Percentiles rank a stretch among this genome's conserved stretches.
Evolutionary conservation across 129 eudicot species (phyloP).

Genomic region (Helichrysum umbraculigerum): DNA sequence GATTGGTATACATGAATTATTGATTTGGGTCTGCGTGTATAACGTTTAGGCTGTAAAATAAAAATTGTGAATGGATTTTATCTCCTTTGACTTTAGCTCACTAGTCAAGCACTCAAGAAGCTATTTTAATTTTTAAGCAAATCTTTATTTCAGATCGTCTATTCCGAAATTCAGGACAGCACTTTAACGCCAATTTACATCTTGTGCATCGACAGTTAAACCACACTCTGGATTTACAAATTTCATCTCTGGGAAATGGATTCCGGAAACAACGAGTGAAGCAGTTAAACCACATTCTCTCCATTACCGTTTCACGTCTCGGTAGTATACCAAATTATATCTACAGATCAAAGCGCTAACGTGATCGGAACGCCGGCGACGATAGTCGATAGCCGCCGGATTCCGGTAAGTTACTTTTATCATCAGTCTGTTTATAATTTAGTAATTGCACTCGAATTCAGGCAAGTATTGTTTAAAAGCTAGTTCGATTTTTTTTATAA

Average conservation of each 20-base stretch:
- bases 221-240: neutral
- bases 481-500: neutral
- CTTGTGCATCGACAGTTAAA: neutral
- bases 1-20: no score
- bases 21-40: no score
- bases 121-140: no score
- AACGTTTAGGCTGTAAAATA: no score
- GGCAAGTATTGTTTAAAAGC: neutral
- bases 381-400: conserved; percentile 14
- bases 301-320: conserved; percentile 15
- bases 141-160: neutral
- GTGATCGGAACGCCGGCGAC: conserved; percentile 23
- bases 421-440: neutral
- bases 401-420: conserved; percentile 14
- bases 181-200: neutral
- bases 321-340: neutral
- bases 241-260: neutral
- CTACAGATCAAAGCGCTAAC: conserved; percentile 20
- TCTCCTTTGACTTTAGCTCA: neutral
- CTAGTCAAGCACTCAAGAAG: neutral
- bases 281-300: neutral
- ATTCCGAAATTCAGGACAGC: neutral
- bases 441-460: conserved; percentile 16
- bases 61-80: no score
- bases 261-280: neutral